These are phyloP conservation scores for Saccharomycopsis hybrid DNA, from an alignment of 1,139 yeast species.

Conservation along the genomic window DNA sequence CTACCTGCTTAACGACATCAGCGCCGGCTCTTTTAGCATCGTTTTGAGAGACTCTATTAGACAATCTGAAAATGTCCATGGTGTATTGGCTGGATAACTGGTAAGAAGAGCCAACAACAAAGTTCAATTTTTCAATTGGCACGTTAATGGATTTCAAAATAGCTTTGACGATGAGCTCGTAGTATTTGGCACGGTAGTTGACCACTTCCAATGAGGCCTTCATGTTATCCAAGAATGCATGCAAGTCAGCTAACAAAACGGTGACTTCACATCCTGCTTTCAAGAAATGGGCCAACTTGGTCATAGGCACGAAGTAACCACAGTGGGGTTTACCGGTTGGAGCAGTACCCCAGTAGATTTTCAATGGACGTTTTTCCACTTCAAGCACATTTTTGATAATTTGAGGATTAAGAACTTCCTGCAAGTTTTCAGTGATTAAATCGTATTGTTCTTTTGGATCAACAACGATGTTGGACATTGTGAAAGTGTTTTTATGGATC, in stretches of 20 bases:
- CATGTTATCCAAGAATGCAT: constrained; percentile 97
- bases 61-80: constrained; percentile 78
- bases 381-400: constrained; percentile 81
- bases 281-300: constrained; percentile 89
- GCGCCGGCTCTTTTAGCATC: constrained; percentile 99
- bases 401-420: constrained; percentile 85
- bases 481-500: neutral
- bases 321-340: constrained; percentile 98
- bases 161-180: constrained; percentile 75
- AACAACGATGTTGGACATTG: constrained; percentile 22
- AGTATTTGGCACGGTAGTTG: constrained; percentile 80
- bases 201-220: constrained; percentile 96
- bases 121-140: constrained; percentile 80
- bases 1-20: constrained; percentile 96
- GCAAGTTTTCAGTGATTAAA: constrained; percentile 78
- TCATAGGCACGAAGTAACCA: constrained; percentile 98
- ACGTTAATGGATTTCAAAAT: constrained; percentile 82
- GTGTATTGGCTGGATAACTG: constrained; percentile 75
- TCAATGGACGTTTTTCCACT: constrained; percentile 73
- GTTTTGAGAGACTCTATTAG: constrained; percentile 82
- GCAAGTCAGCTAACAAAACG: constrained; percentile 91
- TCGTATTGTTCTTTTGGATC: constrained; percentile 63
- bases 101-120: constrained; percentile 83
- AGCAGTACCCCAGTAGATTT: constrained; percentile 94
- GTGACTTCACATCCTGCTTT: constrained; percentile 95